These are phyloP conservation scores for Erythrophleum fordii DNA, from an alignment of 306 rosid species.

Conservation along the genomic window DNA sequence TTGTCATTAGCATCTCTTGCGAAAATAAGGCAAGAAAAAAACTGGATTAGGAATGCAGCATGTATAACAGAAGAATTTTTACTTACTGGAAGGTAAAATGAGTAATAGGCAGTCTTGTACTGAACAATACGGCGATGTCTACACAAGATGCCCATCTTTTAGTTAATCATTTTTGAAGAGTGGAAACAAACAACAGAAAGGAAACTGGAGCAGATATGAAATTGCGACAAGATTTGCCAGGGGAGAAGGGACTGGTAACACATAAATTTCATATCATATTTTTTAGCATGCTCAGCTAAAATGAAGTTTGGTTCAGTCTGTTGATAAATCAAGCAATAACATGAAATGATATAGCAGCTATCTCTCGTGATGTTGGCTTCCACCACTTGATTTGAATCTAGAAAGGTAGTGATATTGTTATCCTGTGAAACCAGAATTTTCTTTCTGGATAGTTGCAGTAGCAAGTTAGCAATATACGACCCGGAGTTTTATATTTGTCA, in stretches of 20 bases:
- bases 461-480: background rate
- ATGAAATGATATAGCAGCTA: background rate
- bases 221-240: slow-evolving; percentile 4
- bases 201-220: slow-evolving; percentile 11
- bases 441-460: background rate
- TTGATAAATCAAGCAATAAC: background rate
- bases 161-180: slow-evolving; percentile 18
- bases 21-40: slow-evolving; percentile 17
- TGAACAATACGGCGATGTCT: slow-evolving; percentile 92
- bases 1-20: slow-evolving; percentile 8
- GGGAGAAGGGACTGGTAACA: slow-evolving; percentile 19
- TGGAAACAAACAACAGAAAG: slow-evolving; percentile 13
- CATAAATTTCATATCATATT: background rate
- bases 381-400: background rate
- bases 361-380: slow-evolving; percentile 9
- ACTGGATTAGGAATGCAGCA: slow-evolving; percentile 12
- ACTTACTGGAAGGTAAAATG: slow-evolving; percentile 91
- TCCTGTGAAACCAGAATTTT: background rate
- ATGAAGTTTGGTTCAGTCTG: slow-evolving; percentile 15
- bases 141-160: slow-evolving; percentile 41
- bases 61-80: slow-evolving; percentile 5
- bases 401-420: slow-evolving; percentile 4
- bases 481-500: slow-evolving; percentile 13
- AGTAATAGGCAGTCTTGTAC: slow-evolving; percentile 89
- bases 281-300: background rate